Conservation (phyloP, 2,329 filamentous ascomycete genomes). For the Zasmidium cellare region DNA sequence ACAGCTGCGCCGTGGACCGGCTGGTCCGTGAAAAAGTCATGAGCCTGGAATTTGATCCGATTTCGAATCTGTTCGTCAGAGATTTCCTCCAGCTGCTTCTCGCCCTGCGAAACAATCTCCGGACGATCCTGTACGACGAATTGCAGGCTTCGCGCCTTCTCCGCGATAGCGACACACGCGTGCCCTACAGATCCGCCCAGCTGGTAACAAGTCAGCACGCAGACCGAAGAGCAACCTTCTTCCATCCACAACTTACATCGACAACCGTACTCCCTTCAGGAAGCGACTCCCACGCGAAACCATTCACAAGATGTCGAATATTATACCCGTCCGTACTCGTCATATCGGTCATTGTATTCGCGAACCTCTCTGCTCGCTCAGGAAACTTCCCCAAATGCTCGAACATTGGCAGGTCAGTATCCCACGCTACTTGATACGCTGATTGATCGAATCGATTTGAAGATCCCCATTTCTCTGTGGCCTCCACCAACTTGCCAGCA, state of each 20-base stretch:
- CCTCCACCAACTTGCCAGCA: constrained; percentile 13
- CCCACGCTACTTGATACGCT: constrained; percentile 20
- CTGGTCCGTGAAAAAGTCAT: constrained; percentile 31
- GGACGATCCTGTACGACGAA: constrained; percentile 11
- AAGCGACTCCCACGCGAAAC: constrained; percentile 55
- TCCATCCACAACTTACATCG: constrained; percentile 32
- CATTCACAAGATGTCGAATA: constrained; percentile 53
- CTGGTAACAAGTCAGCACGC: neutral
- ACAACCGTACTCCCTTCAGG: constrained; percentile 56
- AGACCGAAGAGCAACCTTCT: neutral
- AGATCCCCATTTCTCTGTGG: constrained; percentile 20
- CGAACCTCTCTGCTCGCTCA: constrained; percentile 19
- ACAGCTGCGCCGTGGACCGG: constrained; percentile 30
- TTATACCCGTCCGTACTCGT: constrained; percentile 53
- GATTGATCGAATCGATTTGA: constrained; percentile 16
- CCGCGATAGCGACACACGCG: constrained; percentile 1
- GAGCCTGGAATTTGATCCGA: constrained; percentile 7
- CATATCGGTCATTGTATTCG: constrained; percentile 22
- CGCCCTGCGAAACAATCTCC: neutral
- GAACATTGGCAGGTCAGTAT: constrained; percentile 19
- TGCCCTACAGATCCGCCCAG: constrained; percentile 23
- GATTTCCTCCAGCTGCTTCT: neutral
- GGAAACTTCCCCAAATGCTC: constrained; percentile 21
- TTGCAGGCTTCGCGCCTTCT: constrained; percentile 4
- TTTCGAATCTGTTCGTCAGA: neutral